A percentile compares a stretch with the other conserved stretches of the same genome.
Evolutionary conservation across 2,329 filamentous ascomycete species (phyloP).

Genomic region (Colletotrichum zoysiae): DNA sequence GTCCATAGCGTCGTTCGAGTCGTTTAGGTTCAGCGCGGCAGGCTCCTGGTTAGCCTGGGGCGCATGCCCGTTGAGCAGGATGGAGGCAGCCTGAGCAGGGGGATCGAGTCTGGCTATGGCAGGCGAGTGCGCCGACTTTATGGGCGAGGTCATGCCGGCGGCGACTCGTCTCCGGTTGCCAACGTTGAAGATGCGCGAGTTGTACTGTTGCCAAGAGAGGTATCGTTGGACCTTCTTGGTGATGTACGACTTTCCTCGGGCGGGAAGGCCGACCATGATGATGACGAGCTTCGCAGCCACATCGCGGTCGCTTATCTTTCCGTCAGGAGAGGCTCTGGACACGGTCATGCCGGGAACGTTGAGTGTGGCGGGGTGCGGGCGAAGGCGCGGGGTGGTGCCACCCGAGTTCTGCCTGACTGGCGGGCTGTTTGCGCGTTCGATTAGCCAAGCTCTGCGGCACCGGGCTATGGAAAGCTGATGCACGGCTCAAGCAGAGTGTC

Average conservation of each 20-base stretch:
- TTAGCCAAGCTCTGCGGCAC: conserved; percentile 36
- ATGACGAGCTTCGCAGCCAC: conserved; percentile 97
- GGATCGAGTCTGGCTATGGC: conserved; percentile 52
- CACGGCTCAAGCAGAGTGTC: conserved; percentile 22
- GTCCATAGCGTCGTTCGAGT: conserved; percentile 71
- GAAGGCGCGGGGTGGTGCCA: conserved; percentile 80
- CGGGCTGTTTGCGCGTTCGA: conserved; percentile 61
- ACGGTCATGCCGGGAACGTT: conserved; percentile 97
- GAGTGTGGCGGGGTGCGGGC: conserved; percentile 89
- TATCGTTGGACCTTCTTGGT: conserved; percentile 98
- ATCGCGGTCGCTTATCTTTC: conserved; percentile 92
- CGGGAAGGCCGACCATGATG: conserved; percentile 97
- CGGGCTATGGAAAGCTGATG: conserved; percentile 4
- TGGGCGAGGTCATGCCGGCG: conserved; percentile 67
- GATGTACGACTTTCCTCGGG: conserved; percentile 97
- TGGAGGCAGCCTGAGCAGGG: conserved; percentile 67
- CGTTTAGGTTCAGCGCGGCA: conserved; percentile 52
- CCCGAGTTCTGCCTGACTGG: conserved; percentile 81
- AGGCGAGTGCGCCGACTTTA: conserved; percentile 54
- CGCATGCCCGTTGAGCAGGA: conserved; percentile 67
- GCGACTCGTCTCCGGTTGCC: conserved; percentile 89
- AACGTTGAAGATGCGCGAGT: conserved; percentile 97
- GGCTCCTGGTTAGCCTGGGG: conserved; percentile 56
- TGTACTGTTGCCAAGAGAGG: conserved; percentile 96
- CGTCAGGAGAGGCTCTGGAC: conserved; percentile 95